Base-by-base conservation (phyloP, 805 yeast genomes). In the Nakazawaea pomicola region DNA sequence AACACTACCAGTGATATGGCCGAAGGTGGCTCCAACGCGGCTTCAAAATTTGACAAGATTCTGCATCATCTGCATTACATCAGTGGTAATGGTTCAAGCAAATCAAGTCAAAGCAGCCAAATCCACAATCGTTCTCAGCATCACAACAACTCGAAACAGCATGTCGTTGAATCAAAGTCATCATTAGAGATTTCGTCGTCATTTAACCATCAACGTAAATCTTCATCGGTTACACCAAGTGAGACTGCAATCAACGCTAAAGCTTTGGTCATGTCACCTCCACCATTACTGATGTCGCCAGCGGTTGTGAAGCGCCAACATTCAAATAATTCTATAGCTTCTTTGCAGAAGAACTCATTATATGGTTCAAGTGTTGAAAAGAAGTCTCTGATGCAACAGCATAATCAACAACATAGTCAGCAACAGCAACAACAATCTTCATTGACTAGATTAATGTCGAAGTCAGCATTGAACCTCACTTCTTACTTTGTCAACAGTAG, bases 391-490 rank as follows among this genome's bases (percentile, higher is more conserved):
- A n/a, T n/a, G n/a, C n/a, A n/a, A n/a, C n/a, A n/a, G n/a, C n/a
- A n/a, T n/a, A n/a, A n/a, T n/a, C n/a, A n/a, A n/a, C n/a, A n/a
- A n/a, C n/a, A n/a, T n/a, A n/a, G n/a, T n/a, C 23, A 16, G 3
- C 34, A 36, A 14, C 29, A 14, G 50, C 48, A 7, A 50, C 60
- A 2, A 51, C 60, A 15, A 58, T 55, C 57, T 0, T 55, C 62
- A 11, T 48, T 58, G 27, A 27, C 54, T 1, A 55, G 55, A 33
- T 30, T 63, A 41, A 58, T 65, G 14, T 64, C 72, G 3, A 64
- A 67, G 46, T 61, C 69, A 1, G 67, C 69, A 2, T 41, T 65
- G 30, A 64, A 65, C 24, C 47, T 68, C 47, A 61, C 70, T 0
- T 63, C 65, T 2, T 67, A 61, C 48, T 64, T 67, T 44, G 61